These are phyloP conservation scores for Gloeopeniophorella convolvens DNA, from an alignment of 768 basidiomycete species.

Conservation along the genomic window DNA sequence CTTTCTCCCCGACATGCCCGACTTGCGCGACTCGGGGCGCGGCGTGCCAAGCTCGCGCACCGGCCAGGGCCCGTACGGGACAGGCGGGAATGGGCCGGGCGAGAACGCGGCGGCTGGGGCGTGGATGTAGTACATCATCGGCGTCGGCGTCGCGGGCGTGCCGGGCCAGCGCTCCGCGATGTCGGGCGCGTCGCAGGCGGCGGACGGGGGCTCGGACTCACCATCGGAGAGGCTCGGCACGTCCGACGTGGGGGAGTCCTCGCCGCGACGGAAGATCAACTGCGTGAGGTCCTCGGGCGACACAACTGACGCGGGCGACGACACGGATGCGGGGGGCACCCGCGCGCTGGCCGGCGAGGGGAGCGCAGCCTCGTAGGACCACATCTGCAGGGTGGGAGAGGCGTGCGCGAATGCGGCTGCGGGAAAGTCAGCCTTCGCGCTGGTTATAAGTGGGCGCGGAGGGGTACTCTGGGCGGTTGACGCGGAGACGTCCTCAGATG, in stretches of 20 bases:
- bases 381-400: no score
- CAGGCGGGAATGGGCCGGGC: slow-evolving; percentile 7
- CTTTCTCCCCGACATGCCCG: slow-evolving; percentile 13
- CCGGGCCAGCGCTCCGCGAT: slow-evolving; percentile 17
- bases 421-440: no score
- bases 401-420: no score
- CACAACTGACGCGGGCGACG: neutral
- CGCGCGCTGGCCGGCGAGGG: neutral
- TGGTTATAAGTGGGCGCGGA: no score
- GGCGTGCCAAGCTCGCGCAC: neutral
- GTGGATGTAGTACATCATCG: slow-evolving; percentile 8
- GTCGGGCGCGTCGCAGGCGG: slow-evolving; percentile 14
- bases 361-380: neutral
- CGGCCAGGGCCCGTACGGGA: slow-evolving; percentile 6
- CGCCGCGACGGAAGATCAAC: slow-evolving; percentile 6
- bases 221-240: slow-evolving; percentile 19
- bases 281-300: slow-evolving; percentile 1
- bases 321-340: neutral
- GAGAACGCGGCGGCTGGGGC: no score
- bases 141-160: slow-evolving; percentile 4
- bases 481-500: neutral
- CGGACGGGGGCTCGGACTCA: slow-evolving; percentile 14
- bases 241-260: slow-evolving; percentile 7
- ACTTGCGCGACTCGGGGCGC: slow-evolving; percentile 4
- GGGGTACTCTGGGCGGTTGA: no score